These are phyloP conservation scores for Cladophialophora immunda DNA, from an alignment of 2,329 filamentous ascomycete genomes.

Conservation along the genomic window DNA sequence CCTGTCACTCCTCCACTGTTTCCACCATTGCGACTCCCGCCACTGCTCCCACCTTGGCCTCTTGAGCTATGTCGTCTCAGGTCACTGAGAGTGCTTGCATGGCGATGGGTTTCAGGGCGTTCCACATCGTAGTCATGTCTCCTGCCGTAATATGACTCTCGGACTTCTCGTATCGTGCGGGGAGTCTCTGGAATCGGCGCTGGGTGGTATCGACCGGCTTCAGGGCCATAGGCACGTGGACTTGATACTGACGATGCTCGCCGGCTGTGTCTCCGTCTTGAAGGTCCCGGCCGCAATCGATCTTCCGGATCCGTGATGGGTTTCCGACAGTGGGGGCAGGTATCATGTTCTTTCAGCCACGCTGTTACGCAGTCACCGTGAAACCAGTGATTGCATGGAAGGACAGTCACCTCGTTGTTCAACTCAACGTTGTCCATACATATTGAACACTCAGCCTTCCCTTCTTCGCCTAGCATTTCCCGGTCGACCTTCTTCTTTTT, in stretches of 20 bases:
- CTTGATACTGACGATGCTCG: slow-evolving; percentile 34
- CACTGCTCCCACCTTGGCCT: neutral
- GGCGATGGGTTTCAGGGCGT: slow-evolving; percentile 30
- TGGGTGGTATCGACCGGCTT: slow-evolving; percentile 41
- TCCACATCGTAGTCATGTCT: slow-evolving; percentile 25
- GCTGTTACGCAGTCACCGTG: slow-evolving; percentile 81
- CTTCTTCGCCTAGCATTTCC: slow-evolving; percentile 74
- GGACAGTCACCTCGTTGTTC: slow-evolving; percentile 75
- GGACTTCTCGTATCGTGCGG: slow-evolving; percentile 38
- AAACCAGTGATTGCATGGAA: slow-evolving; percentile 95
- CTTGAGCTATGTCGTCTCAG: slow-evolving; percentile 26
- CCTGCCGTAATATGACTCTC: slow-evolving; percentile 35
- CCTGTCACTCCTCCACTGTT: slow-evolving; percentile 39
- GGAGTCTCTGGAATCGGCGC: slow-evolving; percentile 25
- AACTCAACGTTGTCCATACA: slow-evolving; percentile 86
- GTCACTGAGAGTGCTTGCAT: slow-evolving; percentile 37
- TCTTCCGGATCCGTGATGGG: slow-evolving; percentile 45
- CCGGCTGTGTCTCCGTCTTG: slow-evolving; percentile 26
- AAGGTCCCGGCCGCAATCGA: slow-evolving; percentile 17
- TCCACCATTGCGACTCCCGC: slow-evolving; percentile 19
- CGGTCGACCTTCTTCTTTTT: slow-evolving; percentile 75
- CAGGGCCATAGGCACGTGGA: slow-evolving; percentile 27
- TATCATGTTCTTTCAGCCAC: slow-evolving; percentile 91
- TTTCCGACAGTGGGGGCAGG: slow-evolving; percentile 72
- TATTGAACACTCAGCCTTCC: slow-evolving; percentile 84